These are phyloP conservation scores for Fusarium kyushuense DNA, from an alignment of 2,329 filamentous ascomycete genomes.

Conservation along the genomic window DNA sequence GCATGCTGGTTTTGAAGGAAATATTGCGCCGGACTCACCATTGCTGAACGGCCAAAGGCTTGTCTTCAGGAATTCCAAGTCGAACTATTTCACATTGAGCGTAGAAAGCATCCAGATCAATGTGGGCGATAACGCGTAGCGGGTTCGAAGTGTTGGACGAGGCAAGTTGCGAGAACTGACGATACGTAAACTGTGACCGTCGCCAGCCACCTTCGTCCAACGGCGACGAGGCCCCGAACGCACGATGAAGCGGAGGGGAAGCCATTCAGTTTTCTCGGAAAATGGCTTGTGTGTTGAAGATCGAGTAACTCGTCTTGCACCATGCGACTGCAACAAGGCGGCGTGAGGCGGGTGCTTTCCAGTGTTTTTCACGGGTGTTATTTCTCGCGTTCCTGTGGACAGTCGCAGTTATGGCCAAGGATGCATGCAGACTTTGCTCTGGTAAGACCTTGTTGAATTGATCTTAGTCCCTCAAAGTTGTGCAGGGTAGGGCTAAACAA, in stretches of 20 bases:
- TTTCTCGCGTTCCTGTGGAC: slow-evolving; percentile 8
- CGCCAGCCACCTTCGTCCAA: slow-evolving; percentile 43
- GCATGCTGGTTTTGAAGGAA: not conserved
- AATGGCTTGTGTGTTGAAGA: not conserved
- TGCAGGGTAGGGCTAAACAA: not conserved
- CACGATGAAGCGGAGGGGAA: slow-evolving; percentile 34
- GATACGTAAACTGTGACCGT: slow-evolving; percentile 84
- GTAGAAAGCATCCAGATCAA: slow-evolving; percentile 98
- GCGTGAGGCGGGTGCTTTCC: slow-evolving; percentile 7
- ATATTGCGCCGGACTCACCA: slow-evolving; percentile 67
- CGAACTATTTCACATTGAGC: slow-evolving; percentile 95
- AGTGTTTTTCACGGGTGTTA: slow-evolving; percentile 2
- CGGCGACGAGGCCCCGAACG: slow-evolving; percentile 46
- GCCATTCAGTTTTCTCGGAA: slow-evolving; percentile 32
- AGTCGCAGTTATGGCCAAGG: not conserved
- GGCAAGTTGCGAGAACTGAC: slow-evolving; percentile 81
- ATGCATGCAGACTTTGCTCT: not conserved
- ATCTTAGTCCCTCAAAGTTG: no score
- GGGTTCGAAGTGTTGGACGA: slow-evolving; percentile 78
- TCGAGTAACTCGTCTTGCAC: slow-evolving; percentile 13
- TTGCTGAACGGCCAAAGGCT: slow-evolving; percentile 92
- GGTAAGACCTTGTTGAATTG: not conserved
- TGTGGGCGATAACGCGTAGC: slow-evolving; percentile 87
- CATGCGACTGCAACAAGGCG: slow-evolving; percentile 13
- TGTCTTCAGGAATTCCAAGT: slow-evolving; percentile 77